phyloP scores from a whole-genome alignment of 257 asterid genomes.

The Nicotiana otophora region DNA sequence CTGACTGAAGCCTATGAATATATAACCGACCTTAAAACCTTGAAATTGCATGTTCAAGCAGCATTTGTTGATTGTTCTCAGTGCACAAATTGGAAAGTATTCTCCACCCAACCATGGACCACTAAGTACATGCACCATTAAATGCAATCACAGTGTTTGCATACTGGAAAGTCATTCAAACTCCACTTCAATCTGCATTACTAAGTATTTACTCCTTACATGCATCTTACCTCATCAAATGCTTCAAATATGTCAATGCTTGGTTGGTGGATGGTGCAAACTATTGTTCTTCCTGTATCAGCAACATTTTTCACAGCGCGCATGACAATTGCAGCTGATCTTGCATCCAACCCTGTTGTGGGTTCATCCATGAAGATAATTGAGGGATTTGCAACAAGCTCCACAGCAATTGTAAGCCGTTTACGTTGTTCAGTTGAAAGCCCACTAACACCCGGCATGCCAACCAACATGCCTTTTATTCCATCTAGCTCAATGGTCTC shows the following conservation, averaged over 20 bases:
- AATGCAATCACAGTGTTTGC: no score
- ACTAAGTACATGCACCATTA: no score
- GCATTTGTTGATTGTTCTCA: no score
- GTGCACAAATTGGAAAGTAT: no score
- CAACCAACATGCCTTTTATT: conserved; percentile 43
- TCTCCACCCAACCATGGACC: no score
- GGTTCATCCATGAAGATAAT: conserved; percentile 58
- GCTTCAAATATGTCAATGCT: conserved; percentile 55
- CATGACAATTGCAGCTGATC: conserved; percentile 61
- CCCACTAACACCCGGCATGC: conserved; percentile 43
- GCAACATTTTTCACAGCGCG: conserved; percentile 55
- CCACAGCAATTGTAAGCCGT: conserved; percentile 54
- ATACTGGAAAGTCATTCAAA: no score
- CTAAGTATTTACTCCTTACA: background rate
- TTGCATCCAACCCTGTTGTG: conserved; percentile 57
- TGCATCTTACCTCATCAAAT: conserved; percentile 28
- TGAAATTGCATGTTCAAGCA: no score
- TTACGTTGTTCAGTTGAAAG: conserved; percentile 58
- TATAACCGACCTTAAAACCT: no score
- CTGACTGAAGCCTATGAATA: no score
- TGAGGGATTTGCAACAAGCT: conserved; percentile 58
- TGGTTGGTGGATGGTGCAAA: conserved; percentile 63
- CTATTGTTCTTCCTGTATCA: conserved; percentile 51
- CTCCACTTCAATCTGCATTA: background rate
- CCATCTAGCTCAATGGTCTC: conserved; percentile 51